Percentiles rank a stretch among this genome's conserved stretches.
Evolutionary conservation across 768 basidiomycete species (phyloP).

Genomic region (Hygrophorus pudorinus): DNA sequence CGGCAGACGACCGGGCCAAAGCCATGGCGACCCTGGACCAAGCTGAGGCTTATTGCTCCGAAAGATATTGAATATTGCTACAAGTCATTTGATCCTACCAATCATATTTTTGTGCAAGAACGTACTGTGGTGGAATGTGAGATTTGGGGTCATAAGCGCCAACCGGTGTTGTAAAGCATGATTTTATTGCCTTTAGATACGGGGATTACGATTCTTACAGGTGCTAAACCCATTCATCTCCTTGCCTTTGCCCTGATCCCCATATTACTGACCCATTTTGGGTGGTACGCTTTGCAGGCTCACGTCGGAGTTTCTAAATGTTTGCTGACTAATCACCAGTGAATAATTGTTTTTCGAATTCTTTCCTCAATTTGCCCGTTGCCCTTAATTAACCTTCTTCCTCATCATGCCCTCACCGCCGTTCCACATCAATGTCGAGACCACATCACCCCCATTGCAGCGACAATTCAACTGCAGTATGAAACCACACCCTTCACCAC

Average conservation of each 20-base stretch:
- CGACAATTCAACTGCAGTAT: slow-evolving; percentile 10
- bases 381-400: slow-evolving; percentile 8
- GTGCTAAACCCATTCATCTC: slow-evolving; percentile 1
- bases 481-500: slow-evolving; percentile 21
- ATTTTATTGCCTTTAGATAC: background rate
- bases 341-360: background rate
- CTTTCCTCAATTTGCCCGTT: slow-evolving; percentile 6
- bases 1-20: background rate
- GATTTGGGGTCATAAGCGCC: no score
- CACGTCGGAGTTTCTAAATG: no score
- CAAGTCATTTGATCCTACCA: no score
- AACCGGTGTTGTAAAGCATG: no score
- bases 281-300: no score
- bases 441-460: slow-evolving; percentile 12
- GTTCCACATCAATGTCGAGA: slow-evolving; percentile 13
- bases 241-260: no score
- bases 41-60: background rate
- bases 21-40: slow-evolving; percentile 7
- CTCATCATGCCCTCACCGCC: slow-evolving; percentile 18
- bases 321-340: no score
- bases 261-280: background rate
- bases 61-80: no score
- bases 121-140: no score
- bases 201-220: no score
- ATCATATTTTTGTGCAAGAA: no score